Evolutionary conservation across 2,329 filamentous ascomycete genomes (phyloP), one percentile per base, ranked within the genome.

Genomic region (Tolypocladium sp.): DNA sequence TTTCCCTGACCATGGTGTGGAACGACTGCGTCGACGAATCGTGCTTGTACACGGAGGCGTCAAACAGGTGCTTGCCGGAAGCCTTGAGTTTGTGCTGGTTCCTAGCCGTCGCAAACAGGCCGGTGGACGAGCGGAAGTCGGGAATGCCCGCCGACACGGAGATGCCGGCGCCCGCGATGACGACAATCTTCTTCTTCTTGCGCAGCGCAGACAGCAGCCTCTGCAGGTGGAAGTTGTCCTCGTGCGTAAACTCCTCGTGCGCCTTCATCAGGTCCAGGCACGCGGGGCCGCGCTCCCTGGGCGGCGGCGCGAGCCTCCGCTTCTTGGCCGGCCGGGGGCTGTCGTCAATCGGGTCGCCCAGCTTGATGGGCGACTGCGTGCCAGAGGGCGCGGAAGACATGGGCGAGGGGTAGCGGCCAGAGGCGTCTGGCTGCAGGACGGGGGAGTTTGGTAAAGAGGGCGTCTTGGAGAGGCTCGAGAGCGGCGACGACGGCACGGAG

Each of bases 101-200:
- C 64, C 90, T 89, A 33, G 96, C 80, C 22, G 89, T 90, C 60
- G 87, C 89, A 75, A 99, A 99, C 3, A 99, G 83, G 56, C 94
- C 94, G 60, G 87, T 88, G 13, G 90, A 87, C 6, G 94, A 99
- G 64, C 94, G 91, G 69, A 99, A 99, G 73, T 99, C 94, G 67
- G 94, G 94, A 68, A 99, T 95, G 63, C 94, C 94, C 66, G 94
- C 93, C 58, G 93, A 93, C 57, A 97, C 94, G 44, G 94, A 97
- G 68, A 99, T 99, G 62, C 94, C 94, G 63, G 94, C 94, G 60
- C 94, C 94, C 54, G 93, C 94, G 71, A 99, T 90, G 57, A 97
- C 91, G 40, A 99, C 91, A 70, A 99, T 96, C 78, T 96, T 97
- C 76, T 92, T 90, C 79, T 94, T 94, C 70, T 90, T 92, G 68